A percentile compares a stretch with the other conserved stretches of the same genome.
phyloP scores from a whole-genome alignment of 768 basidiomycete species.

The Tylopilus intermedius region DNA sequence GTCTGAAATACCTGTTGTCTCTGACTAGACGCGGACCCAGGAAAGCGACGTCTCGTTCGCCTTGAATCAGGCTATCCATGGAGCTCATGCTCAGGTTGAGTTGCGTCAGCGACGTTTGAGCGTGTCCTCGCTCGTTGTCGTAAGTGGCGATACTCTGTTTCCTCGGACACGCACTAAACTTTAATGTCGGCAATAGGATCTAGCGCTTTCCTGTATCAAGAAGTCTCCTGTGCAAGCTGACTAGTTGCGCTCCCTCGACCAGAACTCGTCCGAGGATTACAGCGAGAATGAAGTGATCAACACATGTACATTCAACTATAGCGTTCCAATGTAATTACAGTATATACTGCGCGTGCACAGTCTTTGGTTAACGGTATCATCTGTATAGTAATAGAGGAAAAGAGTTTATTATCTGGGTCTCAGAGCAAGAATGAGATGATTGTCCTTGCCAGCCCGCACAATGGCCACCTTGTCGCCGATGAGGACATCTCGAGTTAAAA shows the following conservation, averaged over 20 bases:
- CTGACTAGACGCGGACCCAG: conserved; percentile 9
- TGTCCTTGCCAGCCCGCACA: conserved; percentile 71
- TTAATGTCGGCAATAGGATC: conserved; percentile 15
- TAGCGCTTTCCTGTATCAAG: conserved; percentile 16
- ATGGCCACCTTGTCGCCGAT: conserved; percentile 61
- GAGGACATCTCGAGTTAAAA: conserved; percentile 42
- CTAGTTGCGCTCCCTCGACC: background rate
- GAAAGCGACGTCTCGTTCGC: background rate
- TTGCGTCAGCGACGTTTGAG: conserved; percentile 12
- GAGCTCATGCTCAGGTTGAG: background rate
- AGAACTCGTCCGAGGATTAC: background rate
- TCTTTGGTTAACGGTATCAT: background rate
- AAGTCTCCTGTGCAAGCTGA: background rate
- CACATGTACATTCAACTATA: background rate
- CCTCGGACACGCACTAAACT: background rate
- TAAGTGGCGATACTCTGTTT: conserved; percentile 8
- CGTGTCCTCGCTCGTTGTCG: conserved; percentile 20
- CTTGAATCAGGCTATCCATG: conserved; percentile 8
- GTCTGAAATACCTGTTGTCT: background rate
- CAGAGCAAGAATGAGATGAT: conserved; percentile 51
- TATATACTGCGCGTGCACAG: background rate
- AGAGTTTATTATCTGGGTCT: conserved; percentile 8
- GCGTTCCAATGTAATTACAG: conserved; percentile 12
- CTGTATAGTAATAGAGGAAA: background rate
- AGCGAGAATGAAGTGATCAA: background rate